A percentile compares a stretch with the other conserved stretches of the same genome.
Conservation (phyloP, 2,329 filamentous ascomycete species). For the Neodidymelliopsis sp. region DNA sequence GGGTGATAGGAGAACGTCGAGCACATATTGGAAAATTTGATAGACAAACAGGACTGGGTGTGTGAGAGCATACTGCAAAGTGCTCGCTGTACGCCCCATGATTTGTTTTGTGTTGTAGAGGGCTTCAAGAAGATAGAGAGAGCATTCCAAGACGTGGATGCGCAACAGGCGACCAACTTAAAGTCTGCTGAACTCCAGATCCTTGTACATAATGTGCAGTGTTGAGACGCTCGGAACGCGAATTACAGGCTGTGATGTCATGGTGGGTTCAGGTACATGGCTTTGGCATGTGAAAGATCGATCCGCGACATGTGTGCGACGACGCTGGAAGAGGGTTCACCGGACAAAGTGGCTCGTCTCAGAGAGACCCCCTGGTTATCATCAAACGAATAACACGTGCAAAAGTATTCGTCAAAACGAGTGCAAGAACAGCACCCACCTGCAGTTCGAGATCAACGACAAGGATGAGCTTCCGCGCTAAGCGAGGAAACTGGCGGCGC, state of each 20-base stretch:
- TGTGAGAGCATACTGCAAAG: conserved; percentile 42
- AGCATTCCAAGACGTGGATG: neutral
- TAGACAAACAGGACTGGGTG: conserved; percentile 66
- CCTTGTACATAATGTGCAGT: conserved; percentile 17
- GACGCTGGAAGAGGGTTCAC: neutral
- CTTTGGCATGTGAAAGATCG: conserved; percentile 31
- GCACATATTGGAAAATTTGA: conserved; percentile 69
- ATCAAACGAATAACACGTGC: neutral
- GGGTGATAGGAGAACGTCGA: conserved; percentile 72
- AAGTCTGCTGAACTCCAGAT: neutral
- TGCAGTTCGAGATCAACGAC: conserved; percentile 1
- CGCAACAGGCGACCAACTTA: neutral
- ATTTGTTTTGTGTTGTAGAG: neutral
- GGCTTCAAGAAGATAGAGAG: neutral
- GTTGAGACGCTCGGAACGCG: conserved; percentile 15
- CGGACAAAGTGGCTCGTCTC: too few relatives aligned
- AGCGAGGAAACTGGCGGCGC: conserved; percentile 12
- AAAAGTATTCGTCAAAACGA: neutral
- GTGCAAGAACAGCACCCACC: too few relatives aligned
- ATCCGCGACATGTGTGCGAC: neutral
- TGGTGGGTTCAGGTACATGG: conserved; percentile 13
- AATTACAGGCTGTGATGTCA: conserved; percentile 34
- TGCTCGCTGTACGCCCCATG: conserved; percentile 29
- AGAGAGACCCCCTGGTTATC: neutral
- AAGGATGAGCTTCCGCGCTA: conserved; percentile 6